These are phyloP conservation scores for Thalassiosira oceanica DNA, from an alignment of 352 stramenopile species.

Conservation along the genomic window DNA sequence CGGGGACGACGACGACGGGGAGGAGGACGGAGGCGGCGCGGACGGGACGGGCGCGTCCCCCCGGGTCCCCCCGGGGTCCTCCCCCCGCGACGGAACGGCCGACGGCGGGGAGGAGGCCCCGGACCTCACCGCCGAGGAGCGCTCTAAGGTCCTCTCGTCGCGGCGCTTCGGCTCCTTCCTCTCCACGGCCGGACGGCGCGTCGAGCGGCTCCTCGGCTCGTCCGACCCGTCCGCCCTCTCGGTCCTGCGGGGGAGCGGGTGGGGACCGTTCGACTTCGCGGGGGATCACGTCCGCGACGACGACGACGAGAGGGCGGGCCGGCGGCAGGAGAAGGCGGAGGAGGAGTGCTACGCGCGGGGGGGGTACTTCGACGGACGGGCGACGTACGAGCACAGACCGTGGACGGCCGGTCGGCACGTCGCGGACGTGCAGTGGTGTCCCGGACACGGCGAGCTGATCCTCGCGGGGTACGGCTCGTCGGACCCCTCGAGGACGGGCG, in stretches of 20 bases:
- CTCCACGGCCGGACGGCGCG: conserved; percentile 72
- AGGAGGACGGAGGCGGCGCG: conserved; percentile 15
- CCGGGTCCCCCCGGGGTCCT: not conserved
- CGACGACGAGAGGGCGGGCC: conserved; percentile 7
- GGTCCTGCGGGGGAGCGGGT: conserved; percentile 7
- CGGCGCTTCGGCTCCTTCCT: conserved; percentile 67
- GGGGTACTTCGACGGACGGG: conserved; percentile 47
- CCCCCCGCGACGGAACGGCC: not conserved
- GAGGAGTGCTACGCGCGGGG: conserved; percentile 26
- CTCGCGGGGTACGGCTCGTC: conserved; percentile 67
- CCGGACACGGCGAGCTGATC: conserved; percentile 68
- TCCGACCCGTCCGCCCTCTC: conserved; percentile 14
- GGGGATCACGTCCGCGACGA: conserved; percentile 52
- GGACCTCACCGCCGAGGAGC: conserved; percentile 55
- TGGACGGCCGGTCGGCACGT: conserved; percentile 65
- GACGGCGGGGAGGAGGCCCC: not conserved
- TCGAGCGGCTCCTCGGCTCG: conserved; percentile 67
- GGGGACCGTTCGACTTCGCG: conserved; percentile 48
- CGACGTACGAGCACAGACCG: conserved; percentile 62
- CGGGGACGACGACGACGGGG: conserved; percentile 29
- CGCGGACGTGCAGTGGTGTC: conserved; percentile 79
- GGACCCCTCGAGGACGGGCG: no score
- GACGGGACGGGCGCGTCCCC: not conserved
- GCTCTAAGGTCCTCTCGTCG: conserved; percentile 49
- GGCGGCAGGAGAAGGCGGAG: conserved; percentile 1